Evolutionary conservation across 1,284 basidiomycete species (phyloP).

Genomic region (Cystobasidium slooffiae): DNA sequence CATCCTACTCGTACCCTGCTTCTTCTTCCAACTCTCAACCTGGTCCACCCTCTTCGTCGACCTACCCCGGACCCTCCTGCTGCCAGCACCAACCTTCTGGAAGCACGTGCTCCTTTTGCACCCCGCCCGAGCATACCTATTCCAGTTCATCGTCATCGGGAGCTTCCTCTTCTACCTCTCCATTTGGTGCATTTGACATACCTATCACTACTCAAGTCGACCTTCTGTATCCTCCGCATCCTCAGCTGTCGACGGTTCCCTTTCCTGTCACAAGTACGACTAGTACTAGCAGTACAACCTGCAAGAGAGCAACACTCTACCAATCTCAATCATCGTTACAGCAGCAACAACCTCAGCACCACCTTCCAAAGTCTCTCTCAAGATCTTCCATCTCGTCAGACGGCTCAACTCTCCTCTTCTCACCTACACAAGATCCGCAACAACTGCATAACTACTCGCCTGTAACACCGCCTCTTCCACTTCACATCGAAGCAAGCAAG

Average conservation of each 20-base stretch:
- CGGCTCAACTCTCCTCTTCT: slow-evolving; percentile 8
- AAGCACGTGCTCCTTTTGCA: not conserved
- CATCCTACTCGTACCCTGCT: too few species aligned
- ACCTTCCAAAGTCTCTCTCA: slow-evolving; percentile 17
- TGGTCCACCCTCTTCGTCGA: too few species aligned
- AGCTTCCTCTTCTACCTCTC: not conserved
- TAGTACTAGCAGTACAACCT: too few species aligned
- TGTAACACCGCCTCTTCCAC: slow-evolving; percentile 6
- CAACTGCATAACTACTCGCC: slow-evolving; percentile 8
- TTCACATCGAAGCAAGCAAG: not conserved
- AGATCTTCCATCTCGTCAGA: slow-evolving; percentile 20
- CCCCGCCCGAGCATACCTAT: not conserved
- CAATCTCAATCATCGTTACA: not conserved
- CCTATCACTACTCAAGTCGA: not conserved
- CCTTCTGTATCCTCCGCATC: not conserved
- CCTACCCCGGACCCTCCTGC: not conserved
- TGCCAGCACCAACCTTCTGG: not conserved
- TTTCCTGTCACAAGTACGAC: not conserved
- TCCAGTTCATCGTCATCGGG: not conserved
- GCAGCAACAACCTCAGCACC: not conserved
- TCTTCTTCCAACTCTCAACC: too few species aligned
- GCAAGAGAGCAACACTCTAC: not conserved
- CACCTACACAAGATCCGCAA: not conserved
- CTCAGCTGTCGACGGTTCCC: not conserved
- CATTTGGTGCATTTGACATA: not conserved